Conservation (phyloP, 169 alveolate species). For the Babesia bovis region DNA sequence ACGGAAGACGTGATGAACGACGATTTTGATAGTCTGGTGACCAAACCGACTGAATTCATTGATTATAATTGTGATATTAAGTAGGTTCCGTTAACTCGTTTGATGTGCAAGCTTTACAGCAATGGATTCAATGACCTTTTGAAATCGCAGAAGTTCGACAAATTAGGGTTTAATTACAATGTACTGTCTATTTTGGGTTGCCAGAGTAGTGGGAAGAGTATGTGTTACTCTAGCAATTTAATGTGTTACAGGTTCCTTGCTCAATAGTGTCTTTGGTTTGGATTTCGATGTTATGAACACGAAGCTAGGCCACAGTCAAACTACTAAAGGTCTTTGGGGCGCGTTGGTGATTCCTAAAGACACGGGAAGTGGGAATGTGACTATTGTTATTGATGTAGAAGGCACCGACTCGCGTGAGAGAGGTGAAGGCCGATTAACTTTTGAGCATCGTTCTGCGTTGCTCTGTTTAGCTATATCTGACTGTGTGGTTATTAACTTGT, state of each 20-base stretch:
- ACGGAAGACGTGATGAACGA: background rate
- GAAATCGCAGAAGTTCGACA: slow-evolving; percentile 59
- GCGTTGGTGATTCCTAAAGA: slow-evolving; percentile 64
- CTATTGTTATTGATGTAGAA: slow-evolving; percentile 86
- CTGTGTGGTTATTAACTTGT: slow-evolving; percentile 83
- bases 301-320: slow-evolving; percentile 85
- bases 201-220: slow-evolving; percentile 91
- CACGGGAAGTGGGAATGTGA: slow-evolving; percentile 53
- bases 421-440: slow-evolving; percentile 86
- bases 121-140: slow-evolving; percentile 41
- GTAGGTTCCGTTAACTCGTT: background rate
- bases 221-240: background rate
- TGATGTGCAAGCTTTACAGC: slow-evolving; percentile 17
- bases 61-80: slow-evolving; percentile 61
- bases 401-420: slow-evolving; percentile 89
- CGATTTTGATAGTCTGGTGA: slow-evolving; percentile 4
- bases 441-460: slow-evolving; percentile 87
- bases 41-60: slow-evolving; percentile 54
- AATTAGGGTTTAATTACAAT: slow-evolving; percentile 71
- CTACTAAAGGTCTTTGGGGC: slow-evolving; percentile 90
- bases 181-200: slow-evolving; percentile 88
- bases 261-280: slow-evolving; percentile 82
- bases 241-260: slow-evolving; percentile 69
- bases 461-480: slow-evolving; percentile 88
- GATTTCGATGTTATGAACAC: slow-evolving; percentile 85